Evolutionary conservation across 345 rosid genomes (phyloP), one percentile per base, ranked within the genome.

Genomic region (Acer yangbiense): DNA sequence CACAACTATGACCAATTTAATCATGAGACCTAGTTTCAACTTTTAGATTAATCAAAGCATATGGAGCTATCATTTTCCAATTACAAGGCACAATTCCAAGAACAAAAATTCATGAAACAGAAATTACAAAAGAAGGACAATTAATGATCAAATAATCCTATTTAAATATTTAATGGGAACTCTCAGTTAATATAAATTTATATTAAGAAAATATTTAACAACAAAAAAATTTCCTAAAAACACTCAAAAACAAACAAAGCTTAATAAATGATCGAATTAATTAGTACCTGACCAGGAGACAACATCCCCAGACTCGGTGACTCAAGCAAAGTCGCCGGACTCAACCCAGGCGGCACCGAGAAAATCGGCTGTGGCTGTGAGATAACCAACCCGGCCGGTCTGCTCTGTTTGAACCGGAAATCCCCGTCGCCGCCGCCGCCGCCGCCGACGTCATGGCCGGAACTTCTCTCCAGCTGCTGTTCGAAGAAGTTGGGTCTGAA

Each of bases 291-390:
- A 77, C 70, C 52, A 39, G 94, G 92, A 44, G 96, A 89, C 63
- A 90, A 90, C 63, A 91, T 83, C 44, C 94, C 94, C 39, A 94
- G 82, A 60, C 92, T 88, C 10, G 96, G 97, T 1, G 98, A 92
- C 63, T 89, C 95, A 55, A 85, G 87, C 82, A 87, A 84, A 39
- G 82, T 76, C 21, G 86, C 79, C 18, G 97, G 94, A 69, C 89
- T 87, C 79, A 86, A 72, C 52, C 88, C 90, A 54, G 87, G 82
- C 7, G 92, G 85, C 54, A 88, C 75, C n/a, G 85, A 65, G 67
- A 88, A 88, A 83, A 89, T 83, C 73, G 83, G 68, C 72, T 88
- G 83, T 1, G 91, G 83, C 50, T 89, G 88, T 0, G 82, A 50
- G 32, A 86, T 76, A 82, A 78, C 76, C 88, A 90, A 81, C 3